Evolutionary conservation across 2,329 filamentous ascomycete genomes (phyloP), one percentile per base, ranked within the genome.

Genomic region (Peltaster fructicola): DNA sequence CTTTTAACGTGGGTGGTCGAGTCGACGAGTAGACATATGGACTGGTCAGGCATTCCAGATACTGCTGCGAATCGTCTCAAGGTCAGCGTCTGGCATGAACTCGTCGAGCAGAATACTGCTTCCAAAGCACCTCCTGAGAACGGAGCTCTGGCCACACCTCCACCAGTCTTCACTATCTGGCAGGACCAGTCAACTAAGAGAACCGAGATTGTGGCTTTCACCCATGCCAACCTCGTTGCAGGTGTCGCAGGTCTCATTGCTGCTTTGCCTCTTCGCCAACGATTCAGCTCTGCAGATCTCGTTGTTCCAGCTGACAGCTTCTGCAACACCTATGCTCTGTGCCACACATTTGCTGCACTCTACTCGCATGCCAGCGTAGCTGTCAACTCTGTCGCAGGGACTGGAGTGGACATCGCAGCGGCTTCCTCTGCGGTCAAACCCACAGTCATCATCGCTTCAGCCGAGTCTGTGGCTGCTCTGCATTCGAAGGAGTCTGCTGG

Each of bases 1-100:
- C 70, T 82, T 38, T 63, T 92, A 15, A 67, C 93, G 39, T 95
- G 84, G 80, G 84, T 93, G 8, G 81, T 90, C 4, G 85, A 93
- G 41, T 68, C 81, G 43, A 81, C 81, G 20, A 93, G 73, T 56
- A 69, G 71, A 39, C 85, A 95, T 47, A 76, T 98, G 64, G 84
- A 92, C 52, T 98, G 85, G 84, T 84, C 80, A 39, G 79, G 85
- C 45, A 68, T 84, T 2, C 82, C 84, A 7, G 67, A 75, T 43
- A 75, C 77, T 25, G 73, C 74, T 29, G 74, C 74, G 9, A 68
- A 74, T 29, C 71, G 64, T 33, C 61, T 91, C 32, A 77, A 77
- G 28, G 77, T 93, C 9, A 68, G 73, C n/a, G 88, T 85, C 8
- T 98, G 85, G 84, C 79, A 91, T 43, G 79, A 93, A 31, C 65